Evolutionary conservation across 192 early-diverging fungal species (phyloP), one percentile per base, ranked within the genome.

Genomic region (Ambispora gerdemannii): DNA sequence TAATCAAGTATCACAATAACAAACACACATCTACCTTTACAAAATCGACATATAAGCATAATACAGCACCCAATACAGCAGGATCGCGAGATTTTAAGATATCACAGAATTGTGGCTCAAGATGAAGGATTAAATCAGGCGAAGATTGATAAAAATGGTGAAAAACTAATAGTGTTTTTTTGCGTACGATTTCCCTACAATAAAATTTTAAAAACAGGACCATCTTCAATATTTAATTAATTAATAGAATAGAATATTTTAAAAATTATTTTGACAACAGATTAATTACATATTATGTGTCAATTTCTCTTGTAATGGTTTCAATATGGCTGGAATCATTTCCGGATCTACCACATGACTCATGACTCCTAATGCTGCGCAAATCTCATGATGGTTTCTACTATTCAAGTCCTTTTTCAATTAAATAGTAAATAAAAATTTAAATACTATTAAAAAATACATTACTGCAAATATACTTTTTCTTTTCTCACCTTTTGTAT

Each of bases 171-270:
- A 83, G 50, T 8, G 82, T 80, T 56, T 83, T 78, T 69, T 80
- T 85, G 24, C 82, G 74, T 38, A 85, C 82, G 11, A 77, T 74
- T 62, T 85, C 78, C 49, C 84, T 80, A n/a, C n/a, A n/a, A n/a
- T n/a, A n/a, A n/a, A n/a, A n/a, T n/a, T n/a, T n/a, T n/a, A n/a
- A n/a, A n/a, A n/a, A n/a, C n/a, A n/a, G n/a, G n/a, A n/a, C n/a
- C n/a, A n/a, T n/a, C n/a, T n/a, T n/a, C n/a, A n/a, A n/a, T n/a
- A n/a, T n/a, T n/a, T n/a, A n/a, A n/a, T n/a, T n/a, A n/a, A n/a
- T n/a, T n/a, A n/a, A n/a, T n/a, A n/a, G n/a, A n/a, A n/a, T n/a
- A n/a, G n/a, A n/a, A n/a, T n/a, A n/a, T n/a, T n/a, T n/a, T n/a
- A n/a, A n/a, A n/a, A n/a, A n/a, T n/a, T n/a, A n/a, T n/a, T n/a